Conservation (phyloP, 441 rosid genomes). For the Pelargonium cotyledonis region DNA sequence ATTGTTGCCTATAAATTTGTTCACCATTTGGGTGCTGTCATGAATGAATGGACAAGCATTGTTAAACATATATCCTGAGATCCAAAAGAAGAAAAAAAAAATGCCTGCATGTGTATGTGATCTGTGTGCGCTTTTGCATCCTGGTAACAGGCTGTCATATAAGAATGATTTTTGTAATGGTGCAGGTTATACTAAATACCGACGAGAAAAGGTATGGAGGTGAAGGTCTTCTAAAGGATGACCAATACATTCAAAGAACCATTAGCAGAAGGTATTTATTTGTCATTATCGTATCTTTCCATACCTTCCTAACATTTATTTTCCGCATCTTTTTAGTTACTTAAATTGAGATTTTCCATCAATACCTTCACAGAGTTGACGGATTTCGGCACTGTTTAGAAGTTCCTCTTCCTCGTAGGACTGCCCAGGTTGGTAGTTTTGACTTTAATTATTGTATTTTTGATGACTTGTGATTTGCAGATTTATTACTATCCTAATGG, state of each 20-base stretch:
- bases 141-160: background rate
- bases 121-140: background rate
- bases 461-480: background rate
- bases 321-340: constrained; percentile 11
- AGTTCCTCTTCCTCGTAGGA: constrained; percentile 74
- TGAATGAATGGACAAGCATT: background rate
- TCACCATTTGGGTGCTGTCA: background rate
- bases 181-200: constrained; percentile 66
- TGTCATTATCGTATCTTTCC: constrained; percentile 11
- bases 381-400: constrained; percentile 70
- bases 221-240: constrained; percentile 44
- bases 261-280: constrained; percentile 48
- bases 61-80: no score
- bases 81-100: background rate
- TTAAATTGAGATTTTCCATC: constrained; percentile 11
- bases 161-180: constrained; percentile 15
- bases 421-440: constrained; percentile 74
- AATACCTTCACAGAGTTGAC: constrained; percentile 54
- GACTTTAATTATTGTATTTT: background rate
- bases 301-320: background rate
- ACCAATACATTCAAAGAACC: constrained; percentile 66
- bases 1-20: background rate
- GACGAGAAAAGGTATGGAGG: constrained; percentile 85
- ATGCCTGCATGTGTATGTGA: background rate
- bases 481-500: no score